Base-by-base conservation (phyloP, 768 basidiomycete species). In the Lactarius sp. region DNA sequence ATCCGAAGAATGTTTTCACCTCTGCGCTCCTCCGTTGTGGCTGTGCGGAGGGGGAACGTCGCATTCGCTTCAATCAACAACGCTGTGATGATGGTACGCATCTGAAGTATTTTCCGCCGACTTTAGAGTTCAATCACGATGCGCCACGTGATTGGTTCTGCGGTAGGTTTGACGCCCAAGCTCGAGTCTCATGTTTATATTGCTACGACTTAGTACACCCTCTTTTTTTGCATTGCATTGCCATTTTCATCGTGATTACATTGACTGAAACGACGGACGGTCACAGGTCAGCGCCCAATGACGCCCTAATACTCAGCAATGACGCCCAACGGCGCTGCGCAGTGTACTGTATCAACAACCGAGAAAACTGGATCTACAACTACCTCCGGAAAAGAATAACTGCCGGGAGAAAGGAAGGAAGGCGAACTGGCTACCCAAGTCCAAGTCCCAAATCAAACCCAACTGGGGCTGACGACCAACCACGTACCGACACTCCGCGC, bases 371-470 rank as follows among this genome's bases (percentile, higher is more conserved):
- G 34, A 16, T 52, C 51, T 44, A 44, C 18, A 1, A 52, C 13
- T 44, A 16, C 18, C 34, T 47, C 46, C 4, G 20, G n/a, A 20
- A 47, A 47, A 42, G 41, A 10, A 41, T 39, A 39, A 39, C 41
- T 59, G 31, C n/a, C 31, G n/a, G 39, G 18, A n/a, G n/a, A 18
- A 59, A 13, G 33, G 20, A 16, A 27, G 42, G 14, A 6, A 27
- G 47, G 51, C 31, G 33, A 42, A 7, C 39, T 34, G 14, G 39
- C 41, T 31, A 20, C 20, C n/a, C 51, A 39, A 36, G 33, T 34
- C 41, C 47, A 52, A 52, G 50, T 51, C 59, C 59, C 18, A 47
- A 47, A 47, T n/a, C n/a, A 47, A 59, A 59, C 31, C 20, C 22
- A 27, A 27, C 22, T 27, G 22, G 8, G 0, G 27, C 27, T 27